Base-by-base conservation (phyloP, 768 basidiomycete species). In the Lentinus tigrinus region DNA sequence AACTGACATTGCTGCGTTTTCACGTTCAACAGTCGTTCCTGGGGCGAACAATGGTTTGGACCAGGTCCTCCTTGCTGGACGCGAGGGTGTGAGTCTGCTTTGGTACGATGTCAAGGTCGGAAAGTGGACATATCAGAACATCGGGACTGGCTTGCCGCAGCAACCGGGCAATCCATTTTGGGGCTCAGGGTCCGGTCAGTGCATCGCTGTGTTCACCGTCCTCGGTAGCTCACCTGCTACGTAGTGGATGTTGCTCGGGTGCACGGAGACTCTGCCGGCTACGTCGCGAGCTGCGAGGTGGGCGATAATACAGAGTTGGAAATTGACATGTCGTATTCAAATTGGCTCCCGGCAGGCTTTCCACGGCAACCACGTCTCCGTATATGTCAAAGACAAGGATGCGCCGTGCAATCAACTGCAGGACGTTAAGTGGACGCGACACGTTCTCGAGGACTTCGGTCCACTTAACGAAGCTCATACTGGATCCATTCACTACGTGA, bases 401-500 rank as follows among this genome's bases (percentile, higher is more conserved):
- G 53, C 64, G 2, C 56, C 60, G 16, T 36, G 48, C 16, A 58
- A 63, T 19, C 24, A 19, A 2, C 56, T 54, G 7, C 51, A 49
- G 6, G 37, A 28, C 10, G 28, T 40, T 11, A 13, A 62, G 34
- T 70, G 69, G 69, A 63, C 47, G 10, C 66, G 69, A 8, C 19
- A 37, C 17, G 62, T 62, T 21, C n/a, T 70, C 53, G 58, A 67
- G 31, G 60, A 65, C 56, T 68, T 64, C 52, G 68, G 67, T 8
- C 50, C 65, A 2, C 54, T 67, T 37, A 61, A 63, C 54, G 21
- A 19, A 13, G 48, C 54, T 34, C 58, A 68, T 27, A 65, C 67
- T 5, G 69, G 67, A 3, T 59, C 62, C 36, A 57, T 70, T 17
- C 68, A 69, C 49, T 61, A 70, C 37, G 65, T 69, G 34, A 48